Conservation (phyloP, 306 rosid species). For the Pueraria montana region DNA sequence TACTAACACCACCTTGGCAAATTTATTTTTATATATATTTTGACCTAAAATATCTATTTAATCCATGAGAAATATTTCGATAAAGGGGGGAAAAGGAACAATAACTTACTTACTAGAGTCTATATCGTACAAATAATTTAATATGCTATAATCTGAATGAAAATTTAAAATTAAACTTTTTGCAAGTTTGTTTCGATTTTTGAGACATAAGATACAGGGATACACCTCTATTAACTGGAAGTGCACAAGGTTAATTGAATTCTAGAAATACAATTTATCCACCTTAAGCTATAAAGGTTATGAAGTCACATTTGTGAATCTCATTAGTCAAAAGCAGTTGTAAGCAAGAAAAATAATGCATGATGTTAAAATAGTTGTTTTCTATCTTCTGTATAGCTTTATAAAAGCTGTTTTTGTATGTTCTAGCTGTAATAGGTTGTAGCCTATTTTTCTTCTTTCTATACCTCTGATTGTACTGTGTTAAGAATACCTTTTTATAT, state of each 20-base stretch:
- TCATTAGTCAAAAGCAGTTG: constrained; percentile 31
- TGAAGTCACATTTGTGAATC: constrained; percentile 12
- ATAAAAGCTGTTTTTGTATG: too few species aligned
- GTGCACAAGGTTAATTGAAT: constrained; percentile 16
- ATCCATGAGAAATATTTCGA: constrained; percentile 28
- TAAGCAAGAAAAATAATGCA: constrained; percentile 21
- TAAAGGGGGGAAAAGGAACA: background rate
- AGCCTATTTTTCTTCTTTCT: too few species aligned
- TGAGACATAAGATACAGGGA: background rate
- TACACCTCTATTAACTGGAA: background rate
- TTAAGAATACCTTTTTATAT: too few species aligned
- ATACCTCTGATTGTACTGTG: too few species aligned
- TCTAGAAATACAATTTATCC: constrained; percentile 21
- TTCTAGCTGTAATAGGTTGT: too few species aligned
- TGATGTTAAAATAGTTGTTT: too few species aligned
- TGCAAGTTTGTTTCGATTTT: constrained; percentile 50
- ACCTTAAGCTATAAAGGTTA: constrained; percentile 1
- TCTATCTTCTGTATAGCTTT: too few species aligned
- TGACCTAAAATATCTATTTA: constrained; percentile 50
- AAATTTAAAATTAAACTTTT: background rate
- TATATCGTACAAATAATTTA: constrained; percentile 1
- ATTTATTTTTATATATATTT: constrained; percentile 64
- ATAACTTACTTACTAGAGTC: constrained; percentile 8
- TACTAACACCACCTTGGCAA: constrained; percentile 63
- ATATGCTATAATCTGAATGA: background rate